Conservation (phyloP, 352 stramenopile species). For the Phytophthora brassicae region DNA sequence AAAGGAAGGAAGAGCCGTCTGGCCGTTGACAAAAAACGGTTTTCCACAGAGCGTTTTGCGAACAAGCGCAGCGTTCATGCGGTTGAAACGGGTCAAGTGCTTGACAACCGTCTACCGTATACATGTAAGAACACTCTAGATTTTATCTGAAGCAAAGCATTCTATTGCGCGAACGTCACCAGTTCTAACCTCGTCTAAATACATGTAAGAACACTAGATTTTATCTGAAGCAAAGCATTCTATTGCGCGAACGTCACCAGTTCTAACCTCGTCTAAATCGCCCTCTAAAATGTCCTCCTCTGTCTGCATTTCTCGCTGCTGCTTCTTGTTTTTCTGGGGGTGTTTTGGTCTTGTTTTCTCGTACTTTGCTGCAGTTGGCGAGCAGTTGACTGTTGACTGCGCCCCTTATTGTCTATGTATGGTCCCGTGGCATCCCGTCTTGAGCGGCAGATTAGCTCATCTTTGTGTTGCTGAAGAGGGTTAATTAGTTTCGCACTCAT, state of each 20-base stretch:
- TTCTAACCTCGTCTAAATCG: conserved; percentile 56
- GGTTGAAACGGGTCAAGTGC: too few species aligned
- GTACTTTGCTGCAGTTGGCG: conserved; percentile 17
- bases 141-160: conserved; percentile 43
- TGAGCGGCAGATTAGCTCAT: conserved; percentile 18
- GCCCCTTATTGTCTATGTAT: conserved; percentile 31
- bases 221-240: conserved; percentile 44
- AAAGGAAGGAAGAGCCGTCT: conserved; percentile 19
- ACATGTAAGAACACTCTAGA: too few species aligned
- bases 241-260: conserved; percentile 47
- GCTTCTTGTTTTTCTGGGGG: conserved; percentile 29
- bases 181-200: conserved; percentile 57
- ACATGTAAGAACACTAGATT: too few species aligned
- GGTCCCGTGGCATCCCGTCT: conserved; percentile 30
- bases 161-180: conserved; percentile 49
- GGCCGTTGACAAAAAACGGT: conserved; percentile 37
- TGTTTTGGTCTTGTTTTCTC: background rate
- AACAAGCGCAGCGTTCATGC: conserved; percentile 10
- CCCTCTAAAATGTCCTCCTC: conserved; percentile 46
- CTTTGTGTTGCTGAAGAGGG: conserved; percentile 3
- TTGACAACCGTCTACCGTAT: too few species aligned
- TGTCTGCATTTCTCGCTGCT: conserved; percentile 32
- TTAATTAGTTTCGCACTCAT: conserved; percentile 64
- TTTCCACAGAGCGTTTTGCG: conserved; percentile 17
- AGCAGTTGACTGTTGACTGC: conserved; percentile 10